Evolutionary conservation across 495 filamentous ascomycete genomes (phyloP), one percentile per base, ranked within the genome.

Genomic region (Talaromyces nanjingensis): DNA sequence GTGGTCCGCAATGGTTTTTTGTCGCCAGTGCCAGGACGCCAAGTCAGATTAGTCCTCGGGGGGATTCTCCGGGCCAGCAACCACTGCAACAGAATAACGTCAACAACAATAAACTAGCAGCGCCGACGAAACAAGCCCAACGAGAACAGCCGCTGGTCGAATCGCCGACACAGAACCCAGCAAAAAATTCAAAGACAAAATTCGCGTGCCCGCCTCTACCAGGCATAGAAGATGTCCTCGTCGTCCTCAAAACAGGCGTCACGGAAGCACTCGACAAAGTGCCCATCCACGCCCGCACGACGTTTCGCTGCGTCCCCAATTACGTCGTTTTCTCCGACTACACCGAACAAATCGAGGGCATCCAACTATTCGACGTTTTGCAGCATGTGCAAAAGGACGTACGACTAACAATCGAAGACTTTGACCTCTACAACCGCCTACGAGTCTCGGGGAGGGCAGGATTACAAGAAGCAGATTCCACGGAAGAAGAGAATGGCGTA

Each of bases 271-370:
- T 66, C 47, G 73, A 78, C 8, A 81, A 79, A 63, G 73, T 81
- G 27, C 77, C 78, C 29, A 65, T 79, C 34, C 83, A 85, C 67
- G 78, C 84, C 72, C 59, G 74, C 42, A 83, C 80, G 4, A 82
- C 80, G 22, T 75, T 84, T 45, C 75, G 72, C 64, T 84, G 81
- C 72, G 72, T 82, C 24, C 79, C 83, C 14, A 72, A 84, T 71
- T 83, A 76, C 67, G 71, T 82, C 47, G 81, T 86, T 67, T 82
- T 82, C 71, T 84, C 81, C 63, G 83, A 86, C 68, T 79, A 79
- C 60, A 76, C 73, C 22, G 79, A 84, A 63, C 69, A 70, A 12
- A 79, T 85, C 62, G 72, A 74, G 42, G 79, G 77, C 20, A 70
- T 80, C 37, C 69, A 71, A 29, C 70, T 84, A 61, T 72, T 82